Conservation (phyloP, 73 alveolate genomes). For the Stentor roeselii region DNA sequence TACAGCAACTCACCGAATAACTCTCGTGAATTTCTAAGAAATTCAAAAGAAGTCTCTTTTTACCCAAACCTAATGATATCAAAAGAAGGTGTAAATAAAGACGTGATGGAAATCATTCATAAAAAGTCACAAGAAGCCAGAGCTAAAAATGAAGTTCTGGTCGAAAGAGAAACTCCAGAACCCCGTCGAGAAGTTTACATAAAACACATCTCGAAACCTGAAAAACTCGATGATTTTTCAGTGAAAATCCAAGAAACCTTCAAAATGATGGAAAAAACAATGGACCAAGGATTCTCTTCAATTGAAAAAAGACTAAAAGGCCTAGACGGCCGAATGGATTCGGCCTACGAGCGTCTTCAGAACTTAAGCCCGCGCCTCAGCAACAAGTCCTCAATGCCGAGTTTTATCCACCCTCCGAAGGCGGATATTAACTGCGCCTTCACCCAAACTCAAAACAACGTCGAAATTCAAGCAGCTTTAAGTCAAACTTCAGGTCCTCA, state of each 20-base stretch:
- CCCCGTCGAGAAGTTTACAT: neutral
- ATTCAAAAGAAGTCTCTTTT: neutral
- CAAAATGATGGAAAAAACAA: neutral
- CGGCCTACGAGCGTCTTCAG: neutral
- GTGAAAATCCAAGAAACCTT: neutral
- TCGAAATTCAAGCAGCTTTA: neutral
- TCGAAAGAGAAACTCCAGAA: neutral
- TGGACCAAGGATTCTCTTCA: constrained; percentile 11
- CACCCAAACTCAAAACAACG: neutral
- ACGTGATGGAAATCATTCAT: constrained; percentile 13
- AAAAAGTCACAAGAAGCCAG: neutral
- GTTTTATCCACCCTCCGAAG: constrained; percentile 8
- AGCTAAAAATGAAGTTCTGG: neutral
- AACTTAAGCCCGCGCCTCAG: no score
- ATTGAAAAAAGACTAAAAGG: neutral
- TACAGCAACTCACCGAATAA: neutral
- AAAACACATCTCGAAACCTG: neutral
- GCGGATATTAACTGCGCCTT: neutral
- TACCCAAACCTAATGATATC: neutral
- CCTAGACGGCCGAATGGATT: neutral
- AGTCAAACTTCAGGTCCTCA: neutral
- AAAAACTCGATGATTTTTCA: neutral
- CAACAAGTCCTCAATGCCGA: neutral
- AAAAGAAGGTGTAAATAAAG: constrained; percentile 14
- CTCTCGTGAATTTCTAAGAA: neutral